Percentiles rank a stretch among this genome's conserved stretches.
Evolutionary conservation across 176 grass and related monocot genomes (phyloP).

Genomic region (Dendrocalamus sinicus): DNA sequence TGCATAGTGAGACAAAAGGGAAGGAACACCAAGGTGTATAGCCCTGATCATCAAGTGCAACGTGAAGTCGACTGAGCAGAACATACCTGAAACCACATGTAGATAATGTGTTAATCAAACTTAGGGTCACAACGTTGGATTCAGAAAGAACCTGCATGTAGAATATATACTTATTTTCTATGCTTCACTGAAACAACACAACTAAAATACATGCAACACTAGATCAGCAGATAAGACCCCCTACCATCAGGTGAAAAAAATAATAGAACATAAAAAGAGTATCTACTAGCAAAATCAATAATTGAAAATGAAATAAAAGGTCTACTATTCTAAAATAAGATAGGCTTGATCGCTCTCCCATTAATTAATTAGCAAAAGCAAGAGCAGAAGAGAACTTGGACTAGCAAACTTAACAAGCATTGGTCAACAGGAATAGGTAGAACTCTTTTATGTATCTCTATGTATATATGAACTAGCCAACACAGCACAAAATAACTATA

Average conservation of each 20-base stretch:
- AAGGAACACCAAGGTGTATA: conserved; percentile 59
- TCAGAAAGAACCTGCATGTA: conserved; percentile 32
- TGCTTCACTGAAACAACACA: conserved; percentile 20
- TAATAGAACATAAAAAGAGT: conserved; percentile 33
- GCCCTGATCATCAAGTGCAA: conserved; percentile 49
- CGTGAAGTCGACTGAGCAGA: conserved; percentile 72
- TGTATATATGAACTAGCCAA: no score
- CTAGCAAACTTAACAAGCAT: no score
- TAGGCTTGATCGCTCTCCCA: no score
- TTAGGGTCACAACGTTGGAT: conserved; percentile 14
- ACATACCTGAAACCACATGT: conserved; percentile 69
- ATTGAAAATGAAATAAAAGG: not conserved
- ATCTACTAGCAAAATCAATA: conserved; percentile 38
- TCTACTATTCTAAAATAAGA: not conserved
- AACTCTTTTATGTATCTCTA: no score
- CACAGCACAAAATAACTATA: no score
- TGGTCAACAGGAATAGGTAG: no score
- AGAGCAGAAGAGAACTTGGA: no score
- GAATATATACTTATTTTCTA: conserved; percentile 43
- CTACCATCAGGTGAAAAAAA: conserved; percentile 39
- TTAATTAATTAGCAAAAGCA: no score
- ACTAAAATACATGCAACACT: conserved; percentile 45
- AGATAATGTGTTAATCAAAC: conserved; percentile 17
- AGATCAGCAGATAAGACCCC: conserved; percentile 47
- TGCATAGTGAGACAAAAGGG: conserved; percentile 55